These are phyloP conservation scores for Globisporangium sylvaticum DNA, from an alignment of 352 stramenopile species.

Conservation along the genomic window DNA sequence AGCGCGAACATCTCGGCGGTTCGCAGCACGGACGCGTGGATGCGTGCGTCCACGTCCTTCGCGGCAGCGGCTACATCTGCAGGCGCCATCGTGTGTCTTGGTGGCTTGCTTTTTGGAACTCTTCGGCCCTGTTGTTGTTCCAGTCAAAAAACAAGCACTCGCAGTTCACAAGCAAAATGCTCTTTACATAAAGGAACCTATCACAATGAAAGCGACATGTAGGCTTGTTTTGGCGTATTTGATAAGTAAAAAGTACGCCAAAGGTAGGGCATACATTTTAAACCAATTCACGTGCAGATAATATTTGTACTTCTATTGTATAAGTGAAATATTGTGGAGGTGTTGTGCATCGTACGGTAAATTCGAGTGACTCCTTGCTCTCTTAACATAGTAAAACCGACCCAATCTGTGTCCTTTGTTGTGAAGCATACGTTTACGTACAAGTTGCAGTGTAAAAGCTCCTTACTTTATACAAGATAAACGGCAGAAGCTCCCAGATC, in stretches of 20 bases:
- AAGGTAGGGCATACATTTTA: too few relatives aligned
- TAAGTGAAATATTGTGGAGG: too few relatives aligned
- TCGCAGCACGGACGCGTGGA: conserved; percentile 59
- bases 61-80: neutral
- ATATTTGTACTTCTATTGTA: too few relatives aligned
- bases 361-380: too few relatives aligned
- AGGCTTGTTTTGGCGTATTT: too few relatives aligned
- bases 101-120: neutral
- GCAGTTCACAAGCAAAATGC: neutral
- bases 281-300: too few relatives aligned
- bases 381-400: neutral
- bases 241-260: too few relatives aligned
- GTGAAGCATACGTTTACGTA: neutral
- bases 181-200: too few relatives aligned
- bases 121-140: neutral
- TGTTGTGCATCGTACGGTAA: too few relatives aligned
- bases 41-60: conserved; percentile 32
- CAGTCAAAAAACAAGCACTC: neutral
- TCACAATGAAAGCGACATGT: too few relatives aligned
- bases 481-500: neutral
- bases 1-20: conserved; percentile 72
- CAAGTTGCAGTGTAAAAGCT: neutral
- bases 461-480: neutral
- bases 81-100: neutral
- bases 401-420: neutral